These are phyloP conservation scores for Diutina rugosa DNA, from an alignment of 1,139 yeast genomes.

Conservation along the genomic window DNA sequence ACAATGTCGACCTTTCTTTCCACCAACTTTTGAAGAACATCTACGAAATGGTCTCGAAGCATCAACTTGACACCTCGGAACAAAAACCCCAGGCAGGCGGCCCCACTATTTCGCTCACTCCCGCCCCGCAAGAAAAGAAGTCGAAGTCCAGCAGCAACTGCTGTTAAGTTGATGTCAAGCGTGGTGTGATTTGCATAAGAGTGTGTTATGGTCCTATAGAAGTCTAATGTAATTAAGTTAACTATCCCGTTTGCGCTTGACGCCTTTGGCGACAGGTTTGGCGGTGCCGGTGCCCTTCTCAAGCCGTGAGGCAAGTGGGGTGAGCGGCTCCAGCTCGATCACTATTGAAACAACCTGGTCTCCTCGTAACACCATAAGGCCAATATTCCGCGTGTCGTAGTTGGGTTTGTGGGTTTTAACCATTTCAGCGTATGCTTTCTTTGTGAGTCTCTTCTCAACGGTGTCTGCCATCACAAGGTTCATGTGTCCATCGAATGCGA, in stretches of 20 bases:
- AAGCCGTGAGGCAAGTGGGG: conserved; percentile 30
- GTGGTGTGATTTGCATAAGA: background rate
- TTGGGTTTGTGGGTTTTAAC: conserved; percentile 9
- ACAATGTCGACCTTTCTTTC: conserved; percentile 90
- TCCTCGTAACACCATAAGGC: conserved; percentile 77
- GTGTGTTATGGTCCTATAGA: background rate
- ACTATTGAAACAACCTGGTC: conserved; percentile 78
- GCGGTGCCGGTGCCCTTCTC: conserved; percentile 33
- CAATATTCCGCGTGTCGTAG: conserved; percentile 63
- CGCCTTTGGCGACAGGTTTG: conserved; percentile 8
- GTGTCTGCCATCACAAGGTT: conserved; percentile 78
- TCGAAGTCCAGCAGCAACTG: conserved; percentile 52
- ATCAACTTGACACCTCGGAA: conserved; percentile 67
- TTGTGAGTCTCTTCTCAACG: conserved; percentile 70
- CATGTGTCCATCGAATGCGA: conserved; percentile 86
- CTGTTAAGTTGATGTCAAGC: conserved; percentile 26
- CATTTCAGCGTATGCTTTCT: conserved; percentile 36
- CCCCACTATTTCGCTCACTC: conserved; percentile 86
- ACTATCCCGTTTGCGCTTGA: background rate
- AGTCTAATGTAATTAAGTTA: conserved; percentile 1
- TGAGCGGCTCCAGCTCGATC: conserved; percentile 68
- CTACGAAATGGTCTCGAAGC: conserved; percentile 83
- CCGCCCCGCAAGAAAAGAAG: conserved; percentile 75
- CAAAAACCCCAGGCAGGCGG: conserved; percentile 35
- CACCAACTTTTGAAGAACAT: conserved; percentile 85